These are phyloP conservation scores for Didymella lethalis DNA, from an alignment of 2,329 filamentous ascomycete species.

Conservation along the genomic window DNA sequence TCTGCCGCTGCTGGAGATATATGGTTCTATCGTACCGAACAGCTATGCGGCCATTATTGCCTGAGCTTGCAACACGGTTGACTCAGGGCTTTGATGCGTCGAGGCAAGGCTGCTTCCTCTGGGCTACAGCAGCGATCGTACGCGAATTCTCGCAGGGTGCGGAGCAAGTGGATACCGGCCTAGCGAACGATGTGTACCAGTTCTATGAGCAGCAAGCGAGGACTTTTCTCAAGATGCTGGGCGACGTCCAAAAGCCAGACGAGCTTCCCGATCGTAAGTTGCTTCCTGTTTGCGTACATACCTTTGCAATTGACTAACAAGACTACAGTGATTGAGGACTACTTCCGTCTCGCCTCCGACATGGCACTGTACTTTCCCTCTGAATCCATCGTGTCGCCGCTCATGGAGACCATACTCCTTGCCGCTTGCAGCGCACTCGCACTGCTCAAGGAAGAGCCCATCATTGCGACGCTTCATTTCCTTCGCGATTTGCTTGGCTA, in stretches of 20 bases:
- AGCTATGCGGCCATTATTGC: constrained; percentile 83
- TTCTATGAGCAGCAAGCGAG: constrained; percentile 96
- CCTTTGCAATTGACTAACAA: constrained; percentile 10
- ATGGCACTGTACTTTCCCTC: constrained; percentile 92
- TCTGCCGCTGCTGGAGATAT: constrained; percentile 94
- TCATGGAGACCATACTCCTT: constrained; percentile 84
- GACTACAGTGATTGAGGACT: constrained; percentile 82
- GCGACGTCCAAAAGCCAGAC: constrained; percentile 73
- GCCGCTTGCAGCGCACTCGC: constrained; percentile 87
- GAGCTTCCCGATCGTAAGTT: constrained; percentile 74
- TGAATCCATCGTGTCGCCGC: constrained; percentile 77
- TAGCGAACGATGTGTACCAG: constrained; percentile 85
- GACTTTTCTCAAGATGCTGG: constrained; percentile 87
- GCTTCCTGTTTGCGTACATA: constrained; percentile 15
- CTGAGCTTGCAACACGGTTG: constrained; percentile 85
- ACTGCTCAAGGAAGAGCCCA: constrained; percentile 87
- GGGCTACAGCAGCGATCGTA: constrained; percentile 94
- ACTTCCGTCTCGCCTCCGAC: constrained; percentile 91
- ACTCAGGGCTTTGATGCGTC: constrained; percentile 84
- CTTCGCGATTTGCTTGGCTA: constrained; percentile 89
- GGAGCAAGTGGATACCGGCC: constrained; percentile 82
- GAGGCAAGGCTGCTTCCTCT: constrained; percentile 95
- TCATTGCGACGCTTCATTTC: constrained; percentile 92
- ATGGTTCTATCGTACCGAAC: constrained; percentile 97
- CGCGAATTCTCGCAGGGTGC: constrained; percentile 93